phyloP scores from a whole-genome alignment of 1,139 yeast genomes.

The Zygotorulaspora mrakii region DNA sequence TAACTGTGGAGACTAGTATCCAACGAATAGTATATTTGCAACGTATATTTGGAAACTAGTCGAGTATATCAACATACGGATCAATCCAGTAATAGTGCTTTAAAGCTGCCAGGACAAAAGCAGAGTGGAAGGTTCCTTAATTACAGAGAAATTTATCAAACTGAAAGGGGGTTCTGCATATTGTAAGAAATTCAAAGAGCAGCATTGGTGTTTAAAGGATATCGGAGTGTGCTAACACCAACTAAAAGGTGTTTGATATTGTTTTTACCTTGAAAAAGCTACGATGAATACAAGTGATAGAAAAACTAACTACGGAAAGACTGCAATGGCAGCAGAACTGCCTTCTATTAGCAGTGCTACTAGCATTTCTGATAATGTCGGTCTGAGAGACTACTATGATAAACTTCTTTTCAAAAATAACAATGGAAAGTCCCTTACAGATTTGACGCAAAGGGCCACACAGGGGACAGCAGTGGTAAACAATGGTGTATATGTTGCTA shows the following conservation, averaged over 20 bases:
- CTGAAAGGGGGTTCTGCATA: no score
- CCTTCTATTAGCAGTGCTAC: slow-evolving; percentile 38
- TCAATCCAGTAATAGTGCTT: no score
- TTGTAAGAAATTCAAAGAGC: no score
- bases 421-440: slow-evolving; percentile 36
- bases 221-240: no score
- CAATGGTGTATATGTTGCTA: slow-evolving; percentile 5
- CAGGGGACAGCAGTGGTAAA: slow-evolving; percentile 6
- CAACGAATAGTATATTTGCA: no score
- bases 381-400: slow-evolving; percentile 34
- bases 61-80: no score
- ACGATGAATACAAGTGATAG: background rate
- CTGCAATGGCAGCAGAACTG: slow-evolving; percentile 22
- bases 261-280: background rate
- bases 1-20: no score
- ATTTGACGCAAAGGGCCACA: slow-evolving; percentile 28
- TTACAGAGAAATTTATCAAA: no score
- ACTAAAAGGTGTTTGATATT: background rate
- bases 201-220: no score
- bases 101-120: no score
- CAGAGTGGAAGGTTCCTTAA: no score
- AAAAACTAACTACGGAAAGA: background rate
- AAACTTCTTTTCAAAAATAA: slow-evolving; percentile 34
- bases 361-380: slow-evolving; percentile 35
- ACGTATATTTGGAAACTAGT: no score